Percentiles rank a stretch among this genome's conserved stretches.
Conservation (phyloP, 2,329 filamentous ascomycete species). For the Madurella mycetomatis region DNA sequence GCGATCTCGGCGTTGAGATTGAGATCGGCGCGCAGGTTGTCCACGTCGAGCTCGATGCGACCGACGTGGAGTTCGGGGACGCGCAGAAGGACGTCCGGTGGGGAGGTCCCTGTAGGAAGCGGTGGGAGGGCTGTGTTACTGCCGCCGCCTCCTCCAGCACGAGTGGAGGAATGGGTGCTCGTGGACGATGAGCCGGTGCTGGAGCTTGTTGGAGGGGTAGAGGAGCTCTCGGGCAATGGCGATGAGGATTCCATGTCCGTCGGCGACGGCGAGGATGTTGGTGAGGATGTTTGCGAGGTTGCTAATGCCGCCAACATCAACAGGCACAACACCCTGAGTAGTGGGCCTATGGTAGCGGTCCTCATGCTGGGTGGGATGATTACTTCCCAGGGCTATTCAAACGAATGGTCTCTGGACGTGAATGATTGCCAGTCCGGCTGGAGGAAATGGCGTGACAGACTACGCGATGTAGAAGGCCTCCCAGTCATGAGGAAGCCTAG, state of each 20-base stretch:
- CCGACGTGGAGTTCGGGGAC: constrained; percentile 56
- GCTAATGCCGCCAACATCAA: constrained; percentile 25
- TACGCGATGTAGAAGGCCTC: too few relatives aligned
- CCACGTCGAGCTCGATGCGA: constrained; percentile 56
- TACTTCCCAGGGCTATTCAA: too few relatives aligned
- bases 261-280: constrained; percentile 11
- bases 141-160: not conserved
- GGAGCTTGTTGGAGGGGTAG: not conserved
- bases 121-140: not conserved
- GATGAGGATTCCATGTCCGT: constrained; percentile 19
- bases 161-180: constrained; percentile 15
- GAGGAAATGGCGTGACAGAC: too few relatives aligned
- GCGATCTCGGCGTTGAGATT: constrained; percentile 59
- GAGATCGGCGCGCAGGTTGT: constrained; percentile 54
- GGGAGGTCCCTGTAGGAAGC: constrained; percentile 27
- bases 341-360: constrained; percentile 24
- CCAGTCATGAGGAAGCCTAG: not conserved
- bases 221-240: constrained; percentile 12
- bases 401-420: too few relatives aligned
- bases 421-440: too few relatives aligned
- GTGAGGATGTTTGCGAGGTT: constrained; percentile 28
- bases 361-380: constrained; percentile 17
- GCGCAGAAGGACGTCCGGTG: constrained; percentile 54
- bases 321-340: constrained; percentile 29
- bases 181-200: constrained; percentile 12